Evolutionary conservation across 2,329 filamentous ascomycete species (phyloP).

Genomic region (Pseudogymnoascus sp.): DNA sequence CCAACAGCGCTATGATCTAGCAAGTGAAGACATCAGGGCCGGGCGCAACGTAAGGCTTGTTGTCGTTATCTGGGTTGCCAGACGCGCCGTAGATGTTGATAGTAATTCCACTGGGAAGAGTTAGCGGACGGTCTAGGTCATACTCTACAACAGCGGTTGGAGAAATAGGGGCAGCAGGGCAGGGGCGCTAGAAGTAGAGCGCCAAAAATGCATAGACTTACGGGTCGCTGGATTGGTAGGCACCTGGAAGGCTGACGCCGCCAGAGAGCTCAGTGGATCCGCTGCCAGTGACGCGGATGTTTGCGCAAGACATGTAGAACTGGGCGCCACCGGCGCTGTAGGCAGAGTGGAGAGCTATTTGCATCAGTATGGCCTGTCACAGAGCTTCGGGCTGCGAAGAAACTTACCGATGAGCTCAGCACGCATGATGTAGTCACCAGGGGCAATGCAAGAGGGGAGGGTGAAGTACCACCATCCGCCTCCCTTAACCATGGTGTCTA

Average conservation of each 20-base stretch:
- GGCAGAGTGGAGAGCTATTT: constrained; percentile 26
- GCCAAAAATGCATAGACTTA: constrained; percentile 31
- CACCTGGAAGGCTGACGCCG: constrained; percentile 39
- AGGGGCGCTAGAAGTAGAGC: not conserved
- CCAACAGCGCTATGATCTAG: not conserved
- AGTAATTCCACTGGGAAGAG: constrained; percentile 27
- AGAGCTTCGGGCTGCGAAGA: constrained; percentile 40
- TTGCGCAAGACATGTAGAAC: constrained; percentile 31
- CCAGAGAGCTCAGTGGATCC: constrained; percentile 35
- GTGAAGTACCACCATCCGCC: constrained; percentile 42
- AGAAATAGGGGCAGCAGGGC: not conserved
- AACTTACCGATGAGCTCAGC: constrained; percentile 41
- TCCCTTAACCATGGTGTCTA: constrained; percentile 24
- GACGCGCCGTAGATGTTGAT: constrained; percentile 33
- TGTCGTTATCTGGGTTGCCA: constrained; percentile 30
- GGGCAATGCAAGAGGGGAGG: constrained; percentile 43
- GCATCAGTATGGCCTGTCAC: constrained; percentile 22
- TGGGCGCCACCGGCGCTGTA: constrained; percentile 31
- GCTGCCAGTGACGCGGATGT: constrained; percentile 40
- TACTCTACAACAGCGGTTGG: not conserved
- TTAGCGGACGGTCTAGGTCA: constrained; percentile 12
- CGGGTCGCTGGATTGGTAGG: constrained; percentile 40
- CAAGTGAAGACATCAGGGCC: constrained; percentile 33
- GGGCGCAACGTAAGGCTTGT: constrained; percentile 36
- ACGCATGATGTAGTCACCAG: constrained; percentile 48